Evolutionary conservation across 139 green algal genomes (phyloP).

Genomic region (Coelastrella sp.): DNA sequence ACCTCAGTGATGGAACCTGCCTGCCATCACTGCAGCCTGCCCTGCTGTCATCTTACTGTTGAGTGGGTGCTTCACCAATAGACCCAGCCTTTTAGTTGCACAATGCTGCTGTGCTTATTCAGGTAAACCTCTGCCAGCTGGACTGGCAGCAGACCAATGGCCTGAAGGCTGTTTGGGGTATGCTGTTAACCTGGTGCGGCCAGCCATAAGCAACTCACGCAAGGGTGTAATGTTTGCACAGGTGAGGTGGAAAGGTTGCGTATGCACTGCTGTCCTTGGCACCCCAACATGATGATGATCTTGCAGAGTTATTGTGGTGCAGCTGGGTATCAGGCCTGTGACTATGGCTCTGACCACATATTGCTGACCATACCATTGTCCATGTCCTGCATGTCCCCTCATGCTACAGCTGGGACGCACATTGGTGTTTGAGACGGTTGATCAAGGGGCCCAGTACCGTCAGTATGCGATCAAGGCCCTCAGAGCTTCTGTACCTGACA

Average conservation of each 20-base stretch:
- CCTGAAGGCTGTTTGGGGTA: slow-evolving; percentile 77
- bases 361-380: not conserved
- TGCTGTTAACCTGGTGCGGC: slow-evolving; percentile 76
- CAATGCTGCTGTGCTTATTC: not conserved
- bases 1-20: too few species aligned
- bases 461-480: slow-evolving; percentile 59
- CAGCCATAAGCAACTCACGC: slow-evolving; percentile 57
- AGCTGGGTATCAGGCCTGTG: not conserved
- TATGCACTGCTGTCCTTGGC: not conserved
- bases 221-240: slow-evolving; percentile 59
- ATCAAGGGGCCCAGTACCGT: slow-evolving; percentile 67
- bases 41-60: not conserved
- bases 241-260: slow-evolving; percentile 25
- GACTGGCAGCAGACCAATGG: slow-evolving; percentile 60
- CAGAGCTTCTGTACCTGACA: slow-evolving; percentile 48
- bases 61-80: not conserved
- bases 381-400: not conserved
- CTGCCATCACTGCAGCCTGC: not conserved
- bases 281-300: not conserved
- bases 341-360: not conserved
- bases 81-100: not conserved
- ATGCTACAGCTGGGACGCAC: slow-evolving; percentile 54
- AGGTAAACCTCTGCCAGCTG: not conserved
- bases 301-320: not conserved
- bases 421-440: slow-evolving; percentile 75